A percentile compares a stretch with the other conserved stretches of the same genome.
Evolutionary conservation across 805 yeast species (phyloP).

Genomic region (Millerozyma acaciae): DNA sequence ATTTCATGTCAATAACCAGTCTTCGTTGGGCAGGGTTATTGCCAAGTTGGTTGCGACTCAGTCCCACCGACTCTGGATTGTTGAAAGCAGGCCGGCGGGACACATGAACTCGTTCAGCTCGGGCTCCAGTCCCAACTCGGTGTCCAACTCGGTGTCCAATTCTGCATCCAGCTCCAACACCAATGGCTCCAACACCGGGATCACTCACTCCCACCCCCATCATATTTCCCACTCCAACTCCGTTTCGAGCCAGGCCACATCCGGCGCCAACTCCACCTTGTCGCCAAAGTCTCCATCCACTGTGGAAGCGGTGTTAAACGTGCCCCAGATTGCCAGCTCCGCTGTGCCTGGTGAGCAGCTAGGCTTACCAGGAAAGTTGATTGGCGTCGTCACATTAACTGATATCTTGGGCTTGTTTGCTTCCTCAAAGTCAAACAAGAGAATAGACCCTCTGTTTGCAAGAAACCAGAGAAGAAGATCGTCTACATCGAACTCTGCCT

Average conservation of each 20-base stretch:
- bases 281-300: constrained; percentile 17
- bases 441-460: constrained; percentile 81
- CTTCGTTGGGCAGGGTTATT: constrained; percentile 81
- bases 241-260: not conserved
- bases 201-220: constrained; percentile 1
- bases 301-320: constrained; percentile 15
- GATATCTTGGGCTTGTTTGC: constrained; percentile 85
- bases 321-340: constrained; percentile 5
- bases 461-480: constrained; percentile 83
- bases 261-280: not conserved
- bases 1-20: constrained; percentile 79
- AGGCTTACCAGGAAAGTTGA: constrained; percentile 72
- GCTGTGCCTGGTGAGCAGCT: constrained; percentile 12
- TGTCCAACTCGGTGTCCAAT: not conserved
- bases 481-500: constrained; percentile 32
- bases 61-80: constrained; percentile 86
- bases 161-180: constrained; percentile 5
- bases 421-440: constrained; percentile 58
- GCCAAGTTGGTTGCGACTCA: constrained; percentile 95
- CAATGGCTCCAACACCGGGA: constrained; percentile 13
- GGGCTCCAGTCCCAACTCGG: constrained; percentile 5
- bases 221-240: constrained; percentile 5
- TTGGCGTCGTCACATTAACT: constrained; percentile 90
- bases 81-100: constrained; percentile 34
- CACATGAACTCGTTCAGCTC: constrained; percentile 5